phyloP scores from a whole-genome alignment of 1,284 basidiomycete genomes.

The Boletellus sp. region DNA sequence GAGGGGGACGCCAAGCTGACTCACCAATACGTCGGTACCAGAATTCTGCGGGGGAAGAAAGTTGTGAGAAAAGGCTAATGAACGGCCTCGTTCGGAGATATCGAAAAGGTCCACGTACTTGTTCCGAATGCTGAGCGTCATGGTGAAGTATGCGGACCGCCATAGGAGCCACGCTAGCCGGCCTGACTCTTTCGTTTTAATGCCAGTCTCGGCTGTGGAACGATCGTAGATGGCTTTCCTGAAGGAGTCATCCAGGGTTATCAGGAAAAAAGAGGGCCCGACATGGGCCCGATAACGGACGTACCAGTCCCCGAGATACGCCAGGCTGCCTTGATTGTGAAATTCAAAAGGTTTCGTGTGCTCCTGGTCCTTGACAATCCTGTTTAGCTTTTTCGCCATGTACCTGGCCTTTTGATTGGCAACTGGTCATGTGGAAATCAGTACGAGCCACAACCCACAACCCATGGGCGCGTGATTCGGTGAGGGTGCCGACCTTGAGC shows the following conservation, averaged over 20 bases:
- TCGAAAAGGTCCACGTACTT: slow-evolving; percentile 44
- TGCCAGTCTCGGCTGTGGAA: slow-evolving; percentile 47
- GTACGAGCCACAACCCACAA: slow-evolving; percentile 24
- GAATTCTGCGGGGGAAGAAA: slow-evolving; percentile 43
- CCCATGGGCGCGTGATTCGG: slow-evolving; percentile 25
- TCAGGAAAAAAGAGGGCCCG: not conserved
- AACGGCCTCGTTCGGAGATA: slow-evolving; percentile 6
- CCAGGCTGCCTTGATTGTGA: slow-evolving; percentile 71
- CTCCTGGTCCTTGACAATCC: slow-evolving; percentile 44
- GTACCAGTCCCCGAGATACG: slow-evolving; percentile 75
- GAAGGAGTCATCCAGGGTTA: slow-evolving; percentile 4
- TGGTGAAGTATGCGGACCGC: slow-evolving; percentile 78
- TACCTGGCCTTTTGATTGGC: slow-evolving; percentile 81
- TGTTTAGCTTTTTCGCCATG: slow-evolving; percentile 66
- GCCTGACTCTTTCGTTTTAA: slow-evolving; percentile 65
- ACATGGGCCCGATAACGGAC: slow-evolving; percentile 26
- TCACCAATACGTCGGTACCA: slow-evolving; percentile 71
- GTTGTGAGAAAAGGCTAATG: slow-evolving; percentile 1
- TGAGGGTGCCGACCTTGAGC: slow-evolving; percentile 57
- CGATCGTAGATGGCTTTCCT: slow-evolving; percentile 79
- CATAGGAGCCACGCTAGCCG: slow-evolving; percentile 76
- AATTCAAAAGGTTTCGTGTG: slow-evolving; percentile 58
- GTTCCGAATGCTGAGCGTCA: slow-evolving; percentile 75
- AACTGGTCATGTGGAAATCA: slow-evolving; percentile 43
- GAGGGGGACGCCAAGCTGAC: slow-evolving; percentile 23